Conservation (phyloP, 163 green algal species). For the Chlorella variabilis region DNA sequence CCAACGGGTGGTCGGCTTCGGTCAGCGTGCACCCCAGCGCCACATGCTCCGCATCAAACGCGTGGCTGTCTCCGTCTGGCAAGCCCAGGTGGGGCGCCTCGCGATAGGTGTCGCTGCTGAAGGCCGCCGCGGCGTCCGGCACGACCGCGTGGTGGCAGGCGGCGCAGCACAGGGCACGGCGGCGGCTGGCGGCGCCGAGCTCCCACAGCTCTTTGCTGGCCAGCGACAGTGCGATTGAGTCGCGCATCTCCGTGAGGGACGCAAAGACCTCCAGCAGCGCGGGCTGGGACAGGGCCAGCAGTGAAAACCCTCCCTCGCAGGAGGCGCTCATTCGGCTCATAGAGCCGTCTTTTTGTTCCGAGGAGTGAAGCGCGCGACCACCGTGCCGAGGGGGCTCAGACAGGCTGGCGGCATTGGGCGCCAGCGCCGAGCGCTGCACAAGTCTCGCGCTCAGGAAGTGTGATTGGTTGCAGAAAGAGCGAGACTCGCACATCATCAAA, state of each 20-base stretch:
- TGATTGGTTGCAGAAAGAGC: too few species aligned
- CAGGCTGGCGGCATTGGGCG: too few species aligned
- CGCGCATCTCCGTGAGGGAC: background rate
- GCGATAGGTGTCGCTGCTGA: background rate
- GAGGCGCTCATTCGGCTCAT: too few species aligned
- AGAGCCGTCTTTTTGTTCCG: too few species aligned
- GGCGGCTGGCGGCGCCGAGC: background rate
- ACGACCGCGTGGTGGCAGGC: background rate
- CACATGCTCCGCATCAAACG: background rate
- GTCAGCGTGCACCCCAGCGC: background rate
- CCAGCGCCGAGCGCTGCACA: too few species aligned
- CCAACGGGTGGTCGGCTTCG: background rate
- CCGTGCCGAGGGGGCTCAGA: too few species aligned
- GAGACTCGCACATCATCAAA: too few species aligned
- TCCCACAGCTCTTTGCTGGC: conserved; percentile 22
- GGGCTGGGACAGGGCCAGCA: background rate
- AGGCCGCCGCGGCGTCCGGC: background rate
- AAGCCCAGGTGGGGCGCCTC: background rate
- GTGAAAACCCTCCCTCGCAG: too few species aligned
- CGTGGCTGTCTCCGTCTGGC: background rate
- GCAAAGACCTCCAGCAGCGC: conserved; percentile 9
- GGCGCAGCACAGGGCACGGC: conserved; percentile 19
- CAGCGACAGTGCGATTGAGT: conserved; percentile 1
- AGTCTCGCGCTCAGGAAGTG: too few species aligned
- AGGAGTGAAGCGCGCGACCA: too few species aligned